Base-by-base conservation (phyloP, 345 rosid species). In the Bruguiera sexangula region DNA sequence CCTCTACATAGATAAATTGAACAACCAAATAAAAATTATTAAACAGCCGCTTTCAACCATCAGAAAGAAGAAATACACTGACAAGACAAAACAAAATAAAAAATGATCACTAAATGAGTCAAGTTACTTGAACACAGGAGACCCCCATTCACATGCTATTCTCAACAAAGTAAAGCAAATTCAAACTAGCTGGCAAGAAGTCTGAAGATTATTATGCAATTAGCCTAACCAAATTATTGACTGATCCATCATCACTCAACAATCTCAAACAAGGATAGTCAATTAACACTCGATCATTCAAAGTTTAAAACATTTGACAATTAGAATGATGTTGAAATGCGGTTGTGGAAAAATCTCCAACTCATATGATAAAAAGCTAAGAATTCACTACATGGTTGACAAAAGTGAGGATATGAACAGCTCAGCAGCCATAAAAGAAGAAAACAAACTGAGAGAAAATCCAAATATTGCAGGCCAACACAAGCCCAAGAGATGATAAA, bases 1-100 rank as follows among this genome's bases (percentile, higher is more conserved):
- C 78, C 79, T 89, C 98, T 92, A 71, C 72, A 85, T 24, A 58
- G 29, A 53, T 22, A 58, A 27, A 29, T 21, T 20, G 46, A 29
- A 39, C 21, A 19, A 65, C 27, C 19, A 67, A 62, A 59, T 19
- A 66, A 50, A 73, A 10, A 58, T 43, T 59, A n/a, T 7, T 55
- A 26, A 18, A 75, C 31, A 24, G 29, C 29, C n/a, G 11, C 7
- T 4, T 56, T 11, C 4, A 56, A 27, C 60, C 26, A 24, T 8
- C 5, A 24, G 26, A 24, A 10, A 24, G 30, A 8, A 24, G 31
- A 56, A 24, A 22, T 21, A 24, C 29, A 24, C 29, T 8, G 11
- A 56, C 60, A 56, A 0, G 26, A 9, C 18, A 24, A 9, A 9
- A 24, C 29, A 27, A 56, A 16, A 56, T 56, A 56, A 9, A 56